phyloP scores from a whole-genome alignment of 176 grass and related monocot genomes.

The Eragrostis nindensis region DNA sequence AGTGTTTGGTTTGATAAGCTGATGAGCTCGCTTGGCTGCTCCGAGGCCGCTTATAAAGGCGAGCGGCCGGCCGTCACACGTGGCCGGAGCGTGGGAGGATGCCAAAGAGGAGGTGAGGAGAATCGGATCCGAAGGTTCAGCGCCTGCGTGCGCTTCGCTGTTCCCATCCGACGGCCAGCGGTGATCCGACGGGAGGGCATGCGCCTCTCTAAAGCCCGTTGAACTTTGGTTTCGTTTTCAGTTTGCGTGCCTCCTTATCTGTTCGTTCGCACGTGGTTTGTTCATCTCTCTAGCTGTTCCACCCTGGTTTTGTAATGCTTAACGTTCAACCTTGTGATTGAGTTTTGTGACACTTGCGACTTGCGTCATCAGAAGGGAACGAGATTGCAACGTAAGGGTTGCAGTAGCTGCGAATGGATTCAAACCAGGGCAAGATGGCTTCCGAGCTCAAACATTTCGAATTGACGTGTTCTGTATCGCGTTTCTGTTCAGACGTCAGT shows the following conservation, averaged over 20 bases:
- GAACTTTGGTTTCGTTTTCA: background rate
- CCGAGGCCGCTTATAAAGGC: constrained; percentile 51
- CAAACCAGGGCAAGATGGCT: background rate
- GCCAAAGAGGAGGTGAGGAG: background rate
- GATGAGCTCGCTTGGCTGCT: background rate
- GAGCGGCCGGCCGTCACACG: background rate
- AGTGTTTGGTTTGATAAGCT: background rate
- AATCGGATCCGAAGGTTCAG: constrained; percentile 31
- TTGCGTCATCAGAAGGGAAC: too few relatives aligned
- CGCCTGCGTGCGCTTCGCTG: constrained; percentile 32
- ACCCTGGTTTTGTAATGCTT: too few relatives aligned
- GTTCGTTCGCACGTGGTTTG: too few relatives aligned
- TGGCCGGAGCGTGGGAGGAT: constrained; percentile 29
- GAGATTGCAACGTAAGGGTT: background rate
- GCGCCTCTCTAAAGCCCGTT: too few relatives aligned
- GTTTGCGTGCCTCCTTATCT: too few relatives aligned
- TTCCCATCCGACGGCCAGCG: background rate
- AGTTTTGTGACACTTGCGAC: background rate
- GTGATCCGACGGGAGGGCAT: too few relatives aligned
- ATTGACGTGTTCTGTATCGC: too few relatives aligned
- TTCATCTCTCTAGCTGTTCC: too few relatives aligned
- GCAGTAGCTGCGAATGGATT: background rate
- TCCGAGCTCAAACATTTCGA: background rate
- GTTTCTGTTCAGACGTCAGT: background rate
- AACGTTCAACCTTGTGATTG: too few relatives aligned